phyloP scores from a whole-genome alignment of 164 flowering plant species.

The Nymphaea thermarum region DNA sequence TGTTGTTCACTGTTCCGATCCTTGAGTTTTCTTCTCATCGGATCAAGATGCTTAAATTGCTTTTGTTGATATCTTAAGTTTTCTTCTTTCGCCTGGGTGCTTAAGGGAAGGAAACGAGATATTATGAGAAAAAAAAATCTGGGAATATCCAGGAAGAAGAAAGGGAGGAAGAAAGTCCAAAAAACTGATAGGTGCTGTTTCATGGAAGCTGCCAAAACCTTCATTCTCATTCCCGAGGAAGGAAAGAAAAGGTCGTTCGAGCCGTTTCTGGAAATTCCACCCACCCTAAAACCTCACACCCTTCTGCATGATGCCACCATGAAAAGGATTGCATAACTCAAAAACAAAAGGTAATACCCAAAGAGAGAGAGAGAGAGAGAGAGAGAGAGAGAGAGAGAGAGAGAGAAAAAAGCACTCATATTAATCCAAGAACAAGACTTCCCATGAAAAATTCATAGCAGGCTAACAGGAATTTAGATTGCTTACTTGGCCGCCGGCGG shows the following conservation, averaged over 20 bases:
- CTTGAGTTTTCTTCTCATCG: background rate
- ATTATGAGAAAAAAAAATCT: background rate
- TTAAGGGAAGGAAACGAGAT: too few relatives aligned
- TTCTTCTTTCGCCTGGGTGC: too few relatives aligned
- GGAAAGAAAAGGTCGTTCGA: background rate
- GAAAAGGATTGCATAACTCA: background rate
- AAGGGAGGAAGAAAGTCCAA: background rate
- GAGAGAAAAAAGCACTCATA: background rate
- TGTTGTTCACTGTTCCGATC: background rate
- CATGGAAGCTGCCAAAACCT: background rate
- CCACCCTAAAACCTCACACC: background rate
- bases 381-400: background rate
- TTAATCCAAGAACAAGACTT: background rate
- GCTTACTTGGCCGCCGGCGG: constrained; percentile 12
- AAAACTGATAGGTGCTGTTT: background rate
- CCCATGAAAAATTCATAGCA: background rate
- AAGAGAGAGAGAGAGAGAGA: background rate
- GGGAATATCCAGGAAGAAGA: background rate
- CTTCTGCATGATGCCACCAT: background rate
- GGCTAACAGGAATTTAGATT: background rate
- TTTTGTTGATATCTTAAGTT: too few relatives aligned
- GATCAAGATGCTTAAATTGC: background rate
- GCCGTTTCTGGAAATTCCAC: background rate
- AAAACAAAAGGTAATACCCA: background rate
- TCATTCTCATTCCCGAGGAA: background rate